Conservation (phyloP, 768 basidiomycete species). For the Podaxis carcinomalis region DNA sequence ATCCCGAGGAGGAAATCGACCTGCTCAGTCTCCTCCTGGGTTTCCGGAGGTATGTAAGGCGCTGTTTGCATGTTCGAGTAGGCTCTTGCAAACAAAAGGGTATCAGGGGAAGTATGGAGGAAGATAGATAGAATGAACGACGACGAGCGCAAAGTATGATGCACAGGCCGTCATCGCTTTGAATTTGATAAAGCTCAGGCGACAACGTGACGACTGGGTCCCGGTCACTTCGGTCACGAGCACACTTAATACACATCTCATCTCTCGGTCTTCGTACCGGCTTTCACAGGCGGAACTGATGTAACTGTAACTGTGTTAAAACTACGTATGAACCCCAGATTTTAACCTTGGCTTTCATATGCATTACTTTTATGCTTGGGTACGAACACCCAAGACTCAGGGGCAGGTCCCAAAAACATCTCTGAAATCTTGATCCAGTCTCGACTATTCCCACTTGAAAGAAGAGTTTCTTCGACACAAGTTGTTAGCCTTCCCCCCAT, state of each 20-base stretch:
- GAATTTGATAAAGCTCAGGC: not conserved
- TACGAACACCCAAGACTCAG: constrained; percentile 78
- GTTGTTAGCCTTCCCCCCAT: not conserved
- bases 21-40: constrained; percentile 8
- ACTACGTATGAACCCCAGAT: not conserved
- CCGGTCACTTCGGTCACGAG: not conserved
- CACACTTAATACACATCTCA: not conserved
- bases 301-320: not conserved
- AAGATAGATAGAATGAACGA: not conserved
- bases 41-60: constrained; percentile 12
- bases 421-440: constrained; percentile 95
- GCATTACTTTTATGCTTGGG: constrained; percentile 96
- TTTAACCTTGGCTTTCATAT: constrained; percentile 51
- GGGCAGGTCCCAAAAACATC: constrained; percentile 90
- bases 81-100: not conserved
- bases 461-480: constrained; percentile 63
- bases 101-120: not conserved
- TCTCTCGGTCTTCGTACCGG: not conserved
- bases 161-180: not conserved
- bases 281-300: not conserved
- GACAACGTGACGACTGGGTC: not conserved
- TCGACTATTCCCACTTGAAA: constrained; percentile 71
- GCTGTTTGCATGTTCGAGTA: constrained; percentile 4
- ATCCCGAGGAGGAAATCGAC: constrained; percentile 9
- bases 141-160: not conserved